Evolutionary conservation across 1,139 yeast genomes (phyloP), one percentile per base, ranked within the genome.

Genomic region (Zygoascus hellenicus): DNA sequence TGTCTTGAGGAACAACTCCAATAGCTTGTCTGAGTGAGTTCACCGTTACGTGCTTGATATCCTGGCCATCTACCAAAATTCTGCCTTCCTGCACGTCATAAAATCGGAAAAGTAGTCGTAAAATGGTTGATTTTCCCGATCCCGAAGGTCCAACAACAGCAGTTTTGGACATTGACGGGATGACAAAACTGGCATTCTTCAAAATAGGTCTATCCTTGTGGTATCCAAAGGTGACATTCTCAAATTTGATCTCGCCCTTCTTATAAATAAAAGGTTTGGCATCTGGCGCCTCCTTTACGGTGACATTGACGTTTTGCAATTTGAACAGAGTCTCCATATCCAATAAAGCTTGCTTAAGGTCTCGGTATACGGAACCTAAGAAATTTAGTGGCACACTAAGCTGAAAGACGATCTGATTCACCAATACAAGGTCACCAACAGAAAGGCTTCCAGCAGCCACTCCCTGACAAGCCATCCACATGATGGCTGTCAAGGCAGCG

Each of bases 401-500:
- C 69, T 92, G 99, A 72, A 92, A 92, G 9, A 92, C 97, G 49
- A 94, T 75, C 68, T 94, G 98, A 65, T 94, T 94, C 54, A 92
- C 90, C 53, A 94, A 74, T n/a, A 92, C 98, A 60, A 92, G 72
- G 63, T 92, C 98, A 54, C 99, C 99, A 14, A 94, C 97, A 1
- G 95, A 83, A 50, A 92, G 71, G 1, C 79, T 68, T 0, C 97
- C 97, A 3, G 77, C 68, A 10, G 89, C 81, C 11, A 92, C 95
- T 29, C 97, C 97, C 51, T 81, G 80, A 59, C 97, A 89, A n/a
- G 97, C 97, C 96, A 92, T 83, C 64, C 86, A 92, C 98, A 92
- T 94, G 95, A 94, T 92, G 1, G 83, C 89, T 1, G 98, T 92
- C 56, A 94, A 71, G 1, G 98, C 97, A 35, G 86, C 68, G 0